A percentile compares a stretch with the other conserved stretches of the same genome.
phyloP scores from a whole-genome alignment of 805 yeast genomes.

The Blastobotrys attinorum region DNA sequence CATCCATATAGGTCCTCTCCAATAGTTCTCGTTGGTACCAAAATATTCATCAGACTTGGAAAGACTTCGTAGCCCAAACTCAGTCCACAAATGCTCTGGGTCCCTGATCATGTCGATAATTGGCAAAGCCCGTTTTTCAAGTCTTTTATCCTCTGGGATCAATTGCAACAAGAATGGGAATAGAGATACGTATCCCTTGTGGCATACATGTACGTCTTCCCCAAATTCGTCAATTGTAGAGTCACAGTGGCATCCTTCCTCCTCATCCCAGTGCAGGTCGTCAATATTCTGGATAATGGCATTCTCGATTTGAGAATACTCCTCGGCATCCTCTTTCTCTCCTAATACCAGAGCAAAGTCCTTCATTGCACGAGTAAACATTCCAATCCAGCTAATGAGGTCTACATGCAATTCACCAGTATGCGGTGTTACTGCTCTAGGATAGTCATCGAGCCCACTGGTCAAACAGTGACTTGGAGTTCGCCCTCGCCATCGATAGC shows the following conservation, averaged over 20 bases:
- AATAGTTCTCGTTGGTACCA: slow-evolving; percentile 80
- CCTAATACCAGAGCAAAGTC: slow-evolving; percentile 60
- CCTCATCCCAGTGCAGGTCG: slow-evolving; percentile 70
- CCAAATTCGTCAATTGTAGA: slow-evolving; percentile 68
- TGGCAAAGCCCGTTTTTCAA: slow-evolving; percentile 18
- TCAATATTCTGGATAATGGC: slow-evolving; percentile 60
- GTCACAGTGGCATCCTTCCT: slow-evolving; percentile 70
- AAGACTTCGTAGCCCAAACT: slow-evolving; percentile 73
- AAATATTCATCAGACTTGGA: slow-evolving; percentile 59
- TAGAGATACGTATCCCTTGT: slow-evolving; percentile 77
- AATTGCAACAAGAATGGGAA: slow-evolving; percentile 77
- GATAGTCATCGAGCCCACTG: slow-evolving; percentile 93
- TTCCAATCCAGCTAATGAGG: slow-evolving; percentile 85
- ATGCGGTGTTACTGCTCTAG: slow-evolving; percentile 74
- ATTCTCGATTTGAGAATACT: slow-evolving; percentile 45
- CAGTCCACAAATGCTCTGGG: slow-evolving; percentile 68
- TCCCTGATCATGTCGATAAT: slow-evolving; percentile 55
- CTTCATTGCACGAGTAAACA: slow-evolving; percentile 78
- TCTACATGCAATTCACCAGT: slow-evolving; percentile 88
- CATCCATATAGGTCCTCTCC: slow-evolving; percentile 95
- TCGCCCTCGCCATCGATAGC: slow-evolving; percentile 91
- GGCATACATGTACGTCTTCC: slow-evolving; percentile 63
- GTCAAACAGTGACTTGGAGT: slow-evolving; percentile 80
- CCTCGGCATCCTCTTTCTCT: slow-evolving; percentile 47
- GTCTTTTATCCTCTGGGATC: slow-evolving; percentile 38